Percentiles rank a stretch among this genome's conserved stretches.
Conservation (phyloP, 768 basidiomycete species). For the Suillus paluster region DNA sequence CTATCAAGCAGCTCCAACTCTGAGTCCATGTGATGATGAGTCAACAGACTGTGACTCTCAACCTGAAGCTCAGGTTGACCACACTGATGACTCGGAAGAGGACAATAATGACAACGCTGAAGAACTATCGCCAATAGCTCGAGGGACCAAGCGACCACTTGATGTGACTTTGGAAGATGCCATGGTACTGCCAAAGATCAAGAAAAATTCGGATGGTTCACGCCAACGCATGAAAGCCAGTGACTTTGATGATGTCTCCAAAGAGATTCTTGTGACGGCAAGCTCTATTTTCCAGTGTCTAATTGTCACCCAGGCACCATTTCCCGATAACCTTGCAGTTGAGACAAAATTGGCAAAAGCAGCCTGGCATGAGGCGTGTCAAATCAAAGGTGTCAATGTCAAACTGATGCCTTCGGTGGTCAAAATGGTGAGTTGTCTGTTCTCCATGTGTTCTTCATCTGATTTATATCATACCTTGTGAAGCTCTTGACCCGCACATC, state of each 20-base stretch:
- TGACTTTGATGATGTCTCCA: conserved; percentile 19
- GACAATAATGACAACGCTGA: too few species aligned
- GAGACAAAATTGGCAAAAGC: conserved; percentile 9
- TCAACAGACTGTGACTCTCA: too few species aligned
- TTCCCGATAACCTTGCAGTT: conserved; percentile 18
- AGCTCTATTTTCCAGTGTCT: conserved; percentile 18
- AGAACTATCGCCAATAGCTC: too few species aligned
- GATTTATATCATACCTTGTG: too few species aligned
- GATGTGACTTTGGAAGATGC: too few species aligned
- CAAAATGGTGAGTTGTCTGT: conserved; percentile 4
- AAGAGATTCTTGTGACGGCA: conserved; percentile 24
- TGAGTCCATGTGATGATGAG: too few species aligned
- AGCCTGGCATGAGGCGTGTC: conserved; percentile 4
- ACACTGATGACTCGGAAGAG: too few species aligned
- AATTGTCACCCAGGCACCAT: conserved; percentile 22
- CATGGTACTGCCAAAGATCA: too few species aligned
- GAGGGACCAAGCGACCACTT: too few species aligned
- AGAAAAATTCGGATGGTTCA: too few species aligned
- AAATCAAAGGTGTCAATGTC: conserved; percentile 2
- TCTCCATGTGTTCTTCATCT: not conserved
- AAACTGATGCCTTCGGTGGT: conserved; percentile 1
- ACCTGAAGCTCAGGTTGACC: too few species aligned
- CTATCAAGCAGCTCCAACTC: too few species aligned
- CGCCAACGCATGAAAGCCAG: conserved; percentile 11
- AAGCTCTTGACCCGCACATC: conserved; percentile 7